Conservation (phyloP, 2,329 filamentous ascomycete genomes). For the Penicillium expansum region DNA sequence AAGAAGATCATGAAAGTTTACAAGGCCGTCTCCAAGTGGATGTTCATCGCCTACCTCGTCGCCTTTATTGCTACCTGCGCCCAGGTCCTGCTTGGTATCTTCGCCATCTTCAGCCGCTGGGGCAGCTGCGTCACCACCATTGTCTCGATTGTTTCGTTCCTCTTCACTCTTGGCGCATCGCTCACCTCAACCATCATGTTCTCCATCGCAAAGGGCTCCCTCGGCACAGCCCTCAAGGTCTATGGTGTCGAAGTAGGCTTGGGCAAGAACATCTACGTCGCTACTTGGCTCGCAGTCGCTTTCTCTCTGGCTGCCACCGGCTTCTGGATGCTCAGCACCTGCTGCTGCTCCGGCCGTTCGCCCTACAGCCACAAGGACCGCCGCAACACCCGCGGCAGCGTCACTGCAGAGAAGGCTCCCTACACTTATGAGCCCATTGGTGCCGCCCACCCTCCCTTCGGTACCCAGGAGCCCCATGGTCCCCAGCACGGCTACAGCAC, state of each 20-base stretch:
- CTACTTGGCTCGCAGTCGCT: constrained; percentile 75
- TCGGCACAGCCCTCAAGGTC: constrained; percentile 64
- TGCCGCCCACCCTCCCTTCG: constrained; percentile 23
- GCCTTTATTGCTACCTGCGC: constrained; percentile 66
- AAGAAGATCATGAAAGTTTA: constrained; percentile 69
- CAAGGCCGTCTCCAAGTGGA: constrained; percentile 72
- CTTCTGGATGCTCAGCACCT: constrained; percentile 90
- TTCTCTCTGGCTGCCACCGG: constrained; percentile 72
- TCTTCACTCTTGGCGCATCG: constrained; percentile 65
- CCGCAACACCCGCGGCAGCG: constrained; percentile 36
- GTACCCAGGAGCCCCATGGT: constrained; percentile 11
- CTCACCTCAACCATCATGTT: constrained; percentile 73
- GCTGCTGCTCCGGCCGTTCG: constrained; percentile 77
- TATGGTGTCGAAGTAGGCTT: constrained; percentile 69
- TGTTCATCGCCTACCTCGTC: constrained; percentile 75
- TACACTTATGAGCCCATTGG: constrained; percentile 60
- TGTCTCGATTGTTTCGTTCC: constrained; percentile 57
- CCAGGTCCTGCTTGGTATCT: constrained; percentile 74
- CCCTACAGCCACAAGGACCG: constrained; percentile 46
- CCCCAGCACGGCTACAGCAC: constrained; percentile 17
- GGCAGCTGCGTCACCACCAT: constrained; percentile 81
- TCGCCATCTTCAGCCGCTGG: constrained; percentile 77
- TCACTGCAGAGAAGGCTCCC: constrained; percentile 59
- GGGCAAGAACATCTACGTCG: constrained; percentile 66
- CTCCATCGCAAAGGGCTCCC: constrained; percentile 64